Evolutionary conservation across 257 asterid genomes (phyloP).

Genomic region (Petunia secreta): DNA sequence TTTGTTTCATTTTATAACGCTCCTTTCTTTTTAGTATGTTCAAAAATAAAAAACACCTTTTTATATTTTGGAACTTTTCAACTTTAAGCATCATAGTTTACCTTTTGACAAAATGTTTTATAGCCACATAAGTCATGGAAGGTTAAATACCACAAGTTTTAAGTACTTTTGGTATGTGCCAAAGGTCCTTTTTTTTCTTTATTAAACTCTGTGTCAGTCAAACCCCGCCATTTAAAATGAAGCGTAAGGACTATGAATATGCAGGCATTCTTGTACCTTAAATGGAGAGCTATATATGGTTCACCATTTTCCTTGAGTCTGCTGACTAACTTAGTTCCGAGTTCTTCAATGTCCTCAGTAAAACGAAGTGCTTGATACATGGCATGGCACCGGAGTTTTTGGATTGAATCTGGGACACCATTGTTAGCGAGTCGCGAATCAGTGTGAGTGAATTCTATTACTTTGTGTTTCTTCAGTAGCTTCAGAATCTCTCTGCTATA

Average conservation of each 20-base stretch:
- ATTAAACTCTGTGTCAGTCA: too few relatives aligned
- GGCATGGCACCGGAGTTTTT: constrained; percentile 48
- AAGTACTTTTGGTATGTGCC: too few relatives aligned
- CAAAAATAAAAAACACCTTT: too few relatives aligned
- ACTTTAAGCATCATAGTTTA: too few relatives aligned
- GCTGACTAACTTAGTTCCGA: constrained; percentile 36
- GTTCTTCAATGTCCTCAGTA: constrained; percentile 34
- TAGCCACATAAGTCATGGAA: too few relatives aligned
- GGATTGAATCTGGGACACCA: constrained; percentile 40
- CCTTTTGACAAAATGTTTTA: too few relatives aligned
- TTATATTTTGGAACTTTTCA: too few relatives aligned
- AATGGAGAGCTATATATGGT: constrained; percentile 47
- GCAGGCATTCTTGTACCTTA: constrained; percentile 32
- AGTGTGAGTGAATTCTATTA: constrained; percentile 43
- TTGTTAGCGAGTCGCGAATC: constrained; percentile 51
- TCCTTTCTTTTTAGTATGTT: too few relatives aligned
- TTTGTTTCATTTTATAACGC: too few relatives aligned
- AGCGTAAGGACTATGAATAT: not conserved
- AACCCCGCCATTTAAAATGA: too few relatives aligned
- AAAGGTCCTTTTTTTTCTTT: too few relatives aligned
- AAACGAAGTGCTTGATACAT: constrained; percentile 50
- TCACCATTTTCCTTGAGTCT: constrained; percentile 38
- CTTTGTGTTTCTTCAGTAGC: constrained; percentile 30
- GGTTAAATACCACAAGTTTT: too few relatives aligned
- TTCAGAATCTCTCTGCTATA: constrained; percentile 37